Evolutionary conservation across 768 basidiomycete species (phyloP).

Genomic region (Leucosporidium scottii): DNA sequence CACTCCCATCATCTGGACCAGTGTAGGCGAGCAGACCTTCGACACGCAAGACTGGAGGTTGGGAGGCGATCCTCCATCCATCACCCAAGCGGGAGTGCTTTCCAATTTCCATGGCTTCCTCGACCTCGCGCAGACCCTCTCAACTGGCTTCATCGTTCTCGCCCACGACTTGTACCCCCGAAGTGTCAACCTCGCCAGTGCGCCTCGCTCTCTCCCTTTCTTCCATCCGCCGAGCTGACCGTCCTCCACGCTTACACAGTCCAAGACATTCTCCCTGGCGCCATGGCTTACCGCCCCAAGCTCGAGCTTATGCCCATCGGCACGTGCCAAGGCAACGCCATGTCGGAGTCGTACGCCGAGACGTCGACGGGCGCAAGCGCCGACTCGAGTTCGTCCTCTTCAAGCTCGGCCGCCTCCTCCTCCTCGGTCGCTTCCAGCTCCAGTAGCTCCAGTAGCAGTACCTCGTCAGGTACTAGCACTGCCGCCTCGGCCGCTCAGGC

Average conservation of each 20-base stretch:
- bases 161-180: slow-evolving; percentile 37
- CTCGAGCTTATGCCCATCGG: slow-evolving; percentile 67
- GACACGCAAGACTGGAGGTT: slow-evolving; percentile 64
- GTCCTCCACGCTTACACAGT: slow-evolving; percentile 50
- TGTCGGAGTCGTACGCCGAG: slow-evolving; percentile 52
- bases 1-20: slow-evolving; percentile 74
- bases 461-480: no score
- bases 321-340: slow-evolving; percentile 54
- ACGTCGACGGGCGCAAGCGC: background rate
- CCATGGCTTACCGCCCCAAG: slow-evolving; percentile 53
- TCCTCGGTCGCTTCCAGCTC: no score
- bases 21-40: slow-evolving; percentile 44
- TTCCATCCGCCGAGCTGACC: background rate
- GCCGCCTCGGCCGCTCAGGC: no score
- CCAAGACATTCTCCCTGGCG: slow-evolving; percentile 75
- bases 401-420: no score
- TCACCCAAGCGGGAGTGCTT: slow-evolving; percentile 51
- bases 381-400: no score
- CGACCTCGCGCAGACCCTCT: slow-evolving; percentile 45
- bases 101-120: slow-evolving; percentile 67
- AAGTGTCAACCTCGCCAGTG: background rate
- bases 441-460: no score
- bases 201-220: background rate
- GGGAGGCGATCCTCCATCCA: slow-evolving; percentile 50
- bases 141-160: slow-evolving; percentile 77